Base-by-base conservation (phyloP, 306 rosid species). In the Trichosanthes cucumerina region DNA sequence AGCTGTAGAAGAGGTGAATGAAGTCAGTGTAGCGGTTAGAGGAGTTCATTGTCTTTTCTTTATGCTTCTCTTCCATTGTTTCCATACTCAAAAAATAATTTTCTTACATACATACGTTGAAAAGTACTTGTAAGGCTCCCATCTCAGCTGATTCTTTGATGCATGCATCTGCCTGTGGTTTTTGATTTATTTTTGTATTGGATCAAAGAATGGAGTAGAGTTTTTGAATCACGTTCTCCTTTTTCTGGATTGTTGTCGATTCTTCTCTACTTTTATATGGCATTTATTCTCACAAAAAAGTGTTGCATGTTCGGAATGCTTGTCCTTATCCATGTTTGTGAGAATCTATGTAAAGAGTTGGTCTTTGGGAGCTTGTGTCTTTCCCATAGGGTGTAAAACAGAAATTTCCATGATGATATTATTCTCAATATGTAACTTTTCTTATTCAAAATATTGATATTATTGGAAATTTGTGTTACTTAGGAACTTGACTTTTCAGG, bases 1-100 rank as follows among this genome's bases (percentile, higher is more conserved):
- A 78, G 69, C 72, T 44, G 80, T 41, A 38, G 57, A 78, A 78
- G 80, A 78, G 69, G 44, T 44, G 72, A 78, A 62, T 78, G 43
- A 43, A 39, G 80, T 44, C 59, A 46, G 56, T 78, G 60, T 58
- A 78, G 74, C 80, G 52, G 74, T 60, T 78, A 58, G 58, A 58
- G 72, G 69, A 36, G 57, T 16, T 63, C 74, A 78, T 43, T 28
- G 72, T 47, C 57, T 60, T 58, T 41, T 41, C 52, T 1, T 34
- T 78, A 28, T 78, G 70, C 80, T 78, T 60, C 58, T 31, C 43
- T 77, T 60, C n/a, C 38, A 54, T 76, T 54, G 31, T 57, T 57
- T n/a, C 43, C 9, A 26, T 77, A 77, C 39, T 57, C 16, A 60
- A 44, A 57, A 23, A 77, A 59, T 77, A 77, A 59, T 75, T 54